phyloP scores from a whole-genome alignment of 495 filamentous ascomycete species.

The Penicillium paradoxum region DNA sequence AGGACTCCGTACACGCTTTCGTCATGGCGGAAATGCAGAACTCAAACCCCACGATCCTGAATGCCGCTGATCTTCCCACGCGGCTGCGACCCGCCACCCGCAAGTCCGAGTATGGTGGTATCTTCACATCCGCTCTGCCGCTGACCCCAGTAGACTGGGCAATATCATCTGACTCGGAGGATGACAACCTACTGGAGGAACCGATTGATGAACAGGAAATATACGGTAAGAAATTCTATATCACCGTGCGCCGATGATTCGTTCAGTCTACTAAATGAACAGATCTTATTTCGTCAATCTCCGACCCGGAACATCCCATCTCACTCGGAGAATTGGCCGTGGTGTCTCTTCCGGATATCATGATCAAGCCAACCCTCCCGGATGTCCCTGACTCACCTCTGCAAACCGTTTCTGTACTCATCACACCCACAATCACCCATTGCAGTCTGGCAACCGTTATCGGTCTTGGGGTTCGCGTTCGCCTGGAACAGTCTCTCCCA shows the following conservation, averaged over 20 bases:
- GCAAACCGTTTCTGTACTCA: conserved; percentile 51
- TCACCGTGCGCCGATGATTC: not conserved
- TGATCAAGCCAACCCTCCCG: conserved; percentile 61
- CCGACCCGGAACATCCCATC: conserved; percentile 92
- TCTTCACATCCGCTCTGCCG: conserved; percentile 33
- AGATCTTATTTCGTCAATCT: conserved; percentile 93
- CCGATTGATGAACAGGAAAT: conserved; percentile 96
- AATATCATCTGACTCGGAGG: conserved; percentile 42
- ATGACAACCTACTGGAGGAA: conserved; percentile 64
- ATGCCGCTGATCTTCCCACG: conserved; percentile 84
- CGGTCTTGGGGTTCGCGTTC: conserved; percentile 85
- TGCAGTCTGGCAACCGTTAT: conserved; percentile 96
- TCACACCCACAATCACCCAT: conserved; percentile 97
- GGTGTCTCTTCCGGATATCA: conserved; percentile 87
- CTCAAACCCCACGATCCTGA: conserved; percentile 91
- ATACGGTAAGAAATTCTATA: conserved; percentile 58
- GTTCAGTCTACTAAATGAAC: conserved; percentile 5
- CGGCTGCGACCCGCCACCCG: conserved; percentile 51
- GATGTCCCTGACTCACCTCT: conserved; percentile 38
- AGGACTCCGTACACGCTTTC: not conserved
- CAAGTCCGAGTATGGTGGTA: conserved; percentile 38
- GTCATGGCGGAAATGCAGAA: conserved; percentile 63
- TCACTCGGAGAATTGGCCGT: conserved; percentile 89
- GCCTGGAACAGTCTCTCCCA: conserved; percentile 84
- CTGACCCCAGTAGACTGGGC: conserved; percentile 28